phyloP scores from a whole-genome alignment of 208 protist genomes.

The Leishmania tropica region DNA sequence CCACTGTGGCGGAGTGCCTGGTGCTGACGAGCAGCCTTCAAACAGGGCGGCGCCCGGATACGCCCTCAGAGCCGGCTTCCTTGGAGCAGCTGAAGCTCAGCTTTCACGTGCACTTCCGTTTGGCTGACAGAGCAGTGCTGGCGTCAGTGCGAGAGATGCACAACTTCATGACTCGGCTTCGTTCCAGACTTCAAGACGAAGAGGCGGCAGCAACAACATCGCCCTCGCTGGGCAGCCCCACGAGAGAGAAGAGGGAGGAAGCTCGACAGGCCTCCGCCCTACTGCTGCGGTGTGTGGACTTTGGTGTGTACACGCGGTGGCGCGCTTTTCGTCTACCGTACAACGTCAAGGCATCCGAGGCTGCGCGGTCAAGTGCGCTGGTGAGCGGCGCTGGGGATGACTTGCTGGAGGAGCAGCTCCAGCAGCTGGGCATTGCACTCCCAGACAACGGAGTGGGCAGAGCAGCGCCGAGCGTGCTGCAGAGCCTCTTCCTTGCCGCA shows the following conservation, averaged over 20 bases:
- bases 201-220: constrained; percentile 2
- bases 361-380: constrained; percentile 1
- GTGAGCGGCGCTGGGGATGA: constrained; percentile 60
- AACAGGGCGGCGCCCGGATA: not conserved
- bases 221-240: not conserved
- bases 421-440: constrained; percentile 24
- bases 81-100: constrained; percentile 64
- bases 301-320: constrained; percentile 88
- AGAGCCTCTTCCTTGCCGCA: constrained; percentile 18
- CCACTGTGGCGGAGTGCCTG: constrained; percentile 46
- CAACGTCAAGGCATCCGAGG: constrained; percentile 69
- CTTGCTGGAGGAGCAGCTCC: constrained; percentile 43
- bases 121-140: constrained; percentile 41
- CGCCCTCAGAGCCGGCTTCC: not conserved
- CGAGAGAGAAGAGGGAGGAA: not conserved
- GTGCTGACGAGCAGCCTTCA: constrained; percentile 76
- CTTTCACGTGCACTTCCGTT: constrained; percentile 85
- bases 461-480: constrained; percentile 25
- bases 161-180: constrained; percentile 49
- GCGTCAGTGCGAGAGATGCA: constrained; percentile 65
- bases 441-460: constrained; percentile 38
- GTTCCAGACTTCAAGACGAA: constrained; percentile 30
- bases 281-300: constrained; percentile 69
- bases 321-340: constrained; percentile 87
- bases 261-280: constrained; percentile 1